Percentiles rank a stretch among this genome's conserved stretches.
phyloP scores from a whole-genome alignment of 768 basidiomycete genomes.

The Naganishia kalamii region DNA sequence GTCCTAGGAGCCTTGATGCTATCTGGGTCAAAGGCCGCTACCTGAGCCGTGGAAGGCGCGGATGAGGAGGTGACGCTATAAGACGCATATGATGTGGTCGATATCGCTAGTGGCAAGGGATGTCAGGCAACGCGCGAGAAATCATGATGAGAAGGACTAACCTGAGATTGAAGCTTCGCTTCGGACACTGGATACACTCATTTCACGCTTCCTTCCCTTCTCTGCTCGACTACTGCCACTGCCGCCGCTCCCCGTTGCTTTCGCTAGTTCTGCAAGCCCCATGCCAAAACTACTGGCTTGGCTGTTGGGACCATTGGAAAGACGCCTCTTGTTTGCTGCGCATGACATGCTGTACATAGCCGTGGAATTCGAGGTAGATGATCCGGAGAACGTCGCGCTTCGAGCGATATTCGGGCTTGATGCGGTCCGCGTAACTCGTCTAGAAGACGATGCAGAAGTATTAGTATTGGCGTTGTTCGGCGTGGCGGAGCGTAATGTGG shows the following conservation, averaged over 20 bases:
- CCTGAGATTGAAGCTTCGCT: constrained; percentile 20
- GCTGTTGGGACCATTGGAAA: background rate
- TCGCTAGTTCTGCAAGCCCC: constrained; percentile 11
- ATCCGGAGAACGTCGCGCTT: constrained; percentile 1
- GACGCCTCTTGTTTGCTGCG: constrained; percentile 6
- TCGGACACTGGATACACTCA: constrained; percentile 20
- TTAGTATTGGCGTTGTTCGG: background rate
- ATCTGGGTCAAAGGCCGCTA: background rate
- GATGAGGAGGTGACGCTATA: constrained; percentile 2
- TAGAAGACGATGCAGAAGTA: background rate
- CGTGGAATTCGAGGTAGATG: background rate
- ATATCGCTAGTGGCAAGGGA: background rate
- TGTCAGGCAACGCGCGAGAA: background rate
- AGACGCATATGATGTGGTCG: constrained; percentile 14
- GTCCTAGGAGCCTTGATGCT: background rate
- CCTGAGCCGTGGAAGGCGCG: background rate
- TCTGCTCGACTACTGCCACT: background rate
- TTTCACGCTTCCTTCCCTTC: constrained; percentile 16
- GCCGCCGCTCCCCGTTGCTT: background rate
- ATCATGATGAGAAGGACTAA: background rate
- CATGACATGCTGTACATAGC: constrained; percentile 5
- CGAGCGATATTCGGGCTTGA: background rate
- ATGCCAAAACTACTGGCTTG: constrained; percentile 10
- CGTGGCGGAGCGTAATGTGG: constrained; percentile 1
- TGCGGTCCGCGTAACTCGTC: constrained; percentile 8